A percentile compares a stretch with the other conserved stretches of the same genome.
phyloP scores from a whole-genome alignment of 345 rosid genomes.

The Leavenworthia alabamica region DNA sequence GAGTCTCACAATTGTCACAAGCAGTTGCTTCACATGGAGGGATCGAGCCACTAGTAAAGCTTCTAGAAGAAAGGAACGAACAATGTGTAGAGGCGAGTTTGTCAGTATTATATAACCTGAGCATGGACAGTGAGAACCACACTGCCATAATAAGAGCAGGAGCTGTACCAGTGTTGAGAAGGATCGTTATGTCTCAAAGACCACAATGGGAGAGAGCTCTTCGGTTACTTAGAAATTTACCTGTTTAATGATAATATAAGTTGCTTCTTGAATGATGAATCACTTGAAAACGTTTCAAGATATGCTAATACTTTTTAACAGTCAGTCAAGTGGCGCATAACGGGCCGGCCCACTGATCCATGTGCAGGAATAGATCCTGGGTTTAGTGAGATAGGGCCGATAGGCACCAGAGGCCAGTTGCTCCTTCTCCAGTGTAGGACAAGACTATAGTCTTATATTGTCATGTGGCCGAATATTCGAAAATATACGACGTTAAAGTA shows the following conservation, averaged over 20 bases:
- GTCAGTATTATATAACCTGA: conserved; percentile 58
- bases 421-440: neutral
- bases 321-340: no score
- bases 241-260: conserved; percentile 31
- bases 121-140: conserved; percentile 86
- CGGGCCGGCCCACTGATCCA: no score
- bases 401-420: no score
- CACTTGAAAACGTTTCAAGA: neutral
- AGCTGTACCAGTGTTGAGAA: conserved; percentile 64
- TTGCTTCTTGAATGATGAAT: conserved; percentile 3
- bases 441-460: neutral
- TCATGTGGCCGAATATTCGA: neutral
- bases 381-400: no score
- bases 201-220: conserved; percentile 76
- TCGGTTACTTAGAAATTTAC: conserved; percentile 57
- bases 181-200: conserved; percentile 56
- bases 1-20: conserved; percentile 49
- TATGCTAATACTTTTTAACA: neutral
- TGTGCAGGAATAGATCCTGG: no score
- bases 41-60: conserved; percentile 59
- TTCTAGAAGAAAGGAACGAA: conserved; percentile 56
- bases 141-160: conserved; percentile 61
- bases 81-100: conserved; percentile 60
- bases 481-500: neutral
- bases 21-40: conserved; percentile 59